Conservation (phyloP, 2,329 filamentous ascomycete species). For the Epichloe amarillans region DNA sequence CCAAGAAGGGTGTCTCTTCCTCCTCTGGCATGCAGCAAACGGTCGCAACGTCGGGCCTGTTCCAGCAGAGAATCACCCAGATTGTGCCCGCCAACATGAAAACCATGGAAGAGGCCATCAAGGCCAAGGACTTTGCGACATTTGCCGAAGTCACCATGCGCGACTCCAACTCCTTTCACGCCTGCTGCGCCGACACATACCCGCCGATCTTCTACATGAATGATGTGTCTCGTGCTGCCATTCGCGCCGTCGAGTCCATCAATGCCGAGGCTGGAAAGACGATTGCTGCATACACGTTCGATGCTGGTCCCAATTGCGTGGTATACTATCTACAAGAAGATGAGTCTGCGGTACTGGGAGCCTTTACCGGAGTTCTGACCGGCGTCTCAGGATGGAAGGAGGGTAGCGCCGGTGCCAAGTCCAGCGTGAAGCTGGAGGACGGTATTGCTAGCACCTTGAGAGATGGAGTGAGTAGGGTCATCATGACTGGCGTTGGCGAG, state of each 20-base stretch:
- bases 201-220: conserved; percentile 99
- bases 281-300: conserved; percentile 90
- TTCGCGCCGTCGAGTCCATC: conserved; percentile 78
- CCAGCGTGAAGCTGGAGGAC: conserved; percentile 48
- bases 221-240: conserved; percentile 76
- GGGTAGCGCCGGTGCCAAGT: conserved; percentile 37
- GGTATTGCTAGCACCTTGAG: conserved; percentile 53
- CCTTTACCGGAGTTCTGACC: conserved; percentile 56
- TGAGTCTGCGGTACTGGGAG: conserved; percentile 57
- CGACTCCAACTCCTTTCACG: conserved; percentile 95
- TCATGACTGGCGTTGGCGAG: conserved; percentile 82
- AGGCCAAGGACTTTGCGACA: conserved; percentile 63
- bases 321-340: conserved; percentile 87
- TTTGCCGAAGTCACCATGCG: conserved; percentile 92
- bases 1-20: conserved; percentile 89
- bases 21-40: conserved; percentile 97
- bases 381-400: conserved; percentile 60
- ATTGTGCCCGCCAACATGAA: conserved; percentile 77
- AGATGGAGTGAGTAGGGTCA: conserved; percentile 75
- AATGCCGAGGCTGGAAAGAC: conserved; percentile 67
- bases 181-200: conserved; percentile 85
- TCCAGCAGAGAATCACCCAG: conserved; percentile 57
- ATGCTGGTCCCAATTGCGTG: conserved; percentile 92
- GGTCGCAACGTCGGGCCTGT: conserved; percentile 79
- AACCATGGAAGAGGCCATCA: conserved; percentile 72